Percentiles rank a stretch among this genome's conserved stretches.
Conservation (phyloP, 345 rosid species). For the Psidium friedrichsthalianum region DNA sequence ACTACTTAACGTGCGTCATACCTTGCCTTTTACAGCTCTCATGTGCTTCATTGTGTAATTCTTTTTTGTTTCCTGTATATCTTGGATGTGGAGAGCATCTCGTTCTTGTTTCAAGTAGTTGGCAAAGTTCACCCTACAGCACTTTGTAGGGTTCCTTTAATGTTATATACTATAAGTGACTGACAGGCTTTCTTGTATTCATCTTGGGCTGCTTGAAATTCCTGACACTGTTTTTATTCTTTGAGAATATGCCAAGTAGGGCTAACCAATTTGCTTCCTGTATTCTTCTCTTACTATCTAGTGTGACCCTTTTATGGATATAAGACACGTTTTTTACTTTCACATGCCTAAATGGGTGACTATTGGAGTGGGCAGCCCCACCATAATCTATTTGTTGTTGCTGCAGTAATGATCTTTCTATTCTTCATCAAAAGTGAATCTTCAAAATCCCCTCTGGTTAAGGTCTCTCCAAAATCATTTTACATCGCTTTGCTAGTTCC, state of each 20-base stretch:
- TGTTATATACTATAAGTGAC: not conserved
- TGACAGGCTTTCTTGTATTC: not conserved
- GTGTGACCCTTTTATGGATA: not conserved
- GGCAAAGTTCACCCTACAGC: not conserved
- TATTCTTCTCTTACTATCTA: not conserved
- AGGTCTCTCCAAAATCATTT: not conserved
- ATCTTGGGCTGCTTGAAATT: not conserved
- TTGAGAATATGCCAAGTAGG: not conserved
- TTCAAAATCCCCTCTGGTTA: not conserved
- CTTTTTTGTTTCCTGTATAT: not conserved
- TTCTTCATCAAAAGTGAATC: not conserved
- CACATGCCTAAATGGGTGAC: not conserved
- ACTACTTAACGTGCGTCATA: conserved; percentile 62
- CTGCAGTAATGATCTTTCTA: not conserved
- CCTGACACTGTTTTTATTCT: not conserved
- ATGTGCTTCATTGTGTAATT: not conserved
- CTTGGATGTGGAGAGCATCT: not conserved
- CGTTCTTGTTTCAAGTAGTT: not conserved
- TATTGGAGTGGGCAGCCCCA: not conserved
- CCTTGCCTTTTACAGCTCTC: not conserved
- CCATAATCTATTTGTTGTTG: not conserved
- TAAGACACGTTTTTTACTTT: not conserved
- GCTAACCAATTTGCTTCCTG: not conserved
- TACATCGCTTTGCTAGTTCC: not conserved
- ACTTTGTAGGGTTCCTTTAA: not conserved